Base-by-base conservation (phyloP, 345 rosid genomes). In the Excoecaria agallocha region DNA sequence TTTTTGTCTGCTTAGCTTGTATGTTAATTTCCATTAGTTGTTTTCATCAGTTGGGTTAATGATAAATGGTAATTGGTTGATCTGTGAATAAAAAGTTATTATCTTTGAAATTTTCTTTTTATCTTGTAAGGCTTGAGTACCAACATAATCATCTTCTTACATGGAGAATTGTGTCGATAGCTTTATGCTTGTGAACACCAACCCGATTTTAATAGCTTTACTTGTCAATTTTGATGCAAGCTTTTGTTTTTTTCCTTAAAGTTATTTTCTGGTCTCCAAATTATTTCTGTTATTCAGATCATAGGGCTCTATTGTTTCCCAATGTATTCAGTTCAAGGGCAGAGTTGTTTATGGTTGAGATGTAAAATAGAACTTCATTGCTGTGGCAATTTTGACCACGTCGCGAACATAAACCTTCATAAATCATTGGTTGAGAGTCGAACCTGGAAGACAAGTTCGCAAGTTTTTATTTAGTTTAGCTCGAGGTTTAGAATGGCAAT, bases 121-220 rank as follows among this genome's bases (percentile, higher is more conserved):
- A 24, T 58, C 62, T 58, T 22, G 62, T 24, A 24, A 37, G 37
- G 62, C 2, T 30, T 8, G 12, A n/a, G 24, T 64, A 41, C 8
- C 49, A 64, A 50, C 50, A 64, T 49, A 49, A 49, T 24, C 19
- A 30, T 45, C 25, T 41, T 64, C 24, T n/a, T 17, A 20, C 37
- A 7, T 24, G 20, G 56, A 49, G 12, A 17, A 13, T 20, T 45
- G 17, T 12, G 55, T 48, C 0, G 4, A 45, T 12, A 66, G 52
- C 69, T 46, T 66, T 66, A 45, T 66, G 68, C 68, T 39, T 64
- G 68, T 39, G 50, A 39, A 39, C 11, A 0, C 48, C n/a, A 37
- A 37, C 68, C 49, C 19, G 8, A 13, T 64, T n/a, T 19, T 64
- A 38, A 13, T 43, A 45, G 54, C 54, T 20, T 1, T 66, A 11